A percentile compares a stretch with the other conserved stretches of the same genome.
Conservation (phyloP, 2,329 filamentous ascomycete genomes). For the Xylaria sp. region DNA sequence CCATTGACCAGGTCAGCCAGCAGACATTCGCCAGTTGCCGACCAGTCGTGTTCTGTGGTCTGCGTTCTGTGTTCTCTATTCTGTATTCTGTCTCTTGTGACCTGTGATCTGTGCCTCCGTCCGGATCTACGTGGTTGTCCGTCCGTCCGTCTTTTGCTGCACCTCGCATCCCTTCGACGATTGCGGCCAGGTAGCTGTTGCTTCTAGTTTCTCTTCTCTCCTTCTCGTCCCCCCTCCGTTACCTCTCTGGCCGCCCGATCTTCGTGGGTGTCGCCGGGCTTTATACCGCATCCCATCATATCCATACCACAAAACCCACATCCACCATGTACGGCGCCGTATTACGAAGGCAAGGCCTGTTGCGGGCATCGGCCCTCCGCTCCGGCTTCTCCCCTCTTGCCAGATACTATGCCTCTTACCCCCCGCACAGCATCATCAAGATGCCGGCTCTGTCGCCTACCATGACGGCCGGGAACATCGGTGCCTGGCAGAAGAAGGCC, state of each 20-base stretch:
- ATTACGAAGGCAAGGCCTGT: conserved; percentile 71
- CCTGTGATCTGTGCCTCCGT: conserved; percentile 33
- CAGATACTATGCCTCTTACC: conserved; percentile 83
- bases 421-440: conserved; percentile 92
- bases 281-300: conserved; percentile 32
- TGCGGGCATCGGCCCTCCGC: conserved; percentile 62
- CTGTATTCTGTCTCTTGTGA: conserved; percentile 35
- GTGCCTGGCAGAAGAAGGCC: conserved; percentile 96
- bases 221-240: neutral
- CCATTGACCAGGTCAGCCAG: conserved; percentile 42
- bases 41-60: conserved; percentile 26
- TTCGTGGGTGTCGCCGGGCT: conserved; percentile 36
- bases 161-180: conserved; percentile 16
- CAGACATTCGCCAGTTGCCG: conserved; percentile 32
- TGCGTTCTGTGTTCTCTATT: conserved; percentile 37
- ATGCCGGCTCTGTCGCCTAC: conserved; percentile 99
- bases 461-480: conserved; percentile 97
- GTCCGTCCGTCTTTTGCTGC: conserved; percentile 31
- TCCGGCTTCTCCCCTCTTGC: conserved; percentile 65
- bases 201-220: conserved; percentile 12
- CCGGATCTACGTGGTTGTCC: conserved; percentile 36
- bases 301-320: conserved; percentile 7
- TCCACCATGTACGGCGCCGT: conserved; percentile 71
- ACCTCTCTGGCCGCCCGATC: conserved; percentile 30
- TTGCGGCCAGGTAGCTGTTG: conserved; percentile 35